Base-by-base conservation (phyloP, 768 basidiomycete genomes). In the Serpula lacrymans region DNA sequence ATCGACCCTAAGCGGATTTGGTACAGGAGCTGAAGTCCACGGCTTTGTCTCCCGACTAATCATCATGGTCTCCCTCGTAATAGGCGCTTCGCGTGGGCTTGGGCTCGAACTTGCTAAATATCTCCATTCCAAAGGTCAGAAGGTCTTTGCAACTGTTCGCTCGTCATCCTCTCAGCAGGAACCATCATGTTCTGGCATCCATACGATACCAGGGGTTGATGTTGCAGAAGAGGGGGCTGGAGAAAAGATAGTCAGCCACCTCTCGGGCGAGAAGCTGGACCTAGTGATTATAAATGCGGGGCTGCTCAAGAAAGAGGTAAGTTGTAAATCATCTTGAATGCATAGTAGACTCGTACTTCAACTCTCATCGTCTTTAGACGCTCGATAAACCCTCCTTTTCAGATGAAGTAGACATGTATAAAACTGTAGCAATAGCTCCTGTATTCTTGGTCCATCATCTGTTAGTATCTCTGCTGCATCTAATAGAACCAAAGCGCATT, bases 31-130 rank as follows among this genome's bases (percentile, higher is more conserved):
- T n/a, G n/a, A n/a, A n/a, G n/a, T n/a, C n/a, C n/a, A n/a, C n/a
- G n/a, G n/a, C n/a, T n/a, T n/a, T n/a, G n/a, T n/a, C n/a, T n/a
- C n/a, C n/a, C n/a, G n/a, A n/a, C n/a, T n/a, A n/a, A n/a, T n/a
- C n/a, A n/a, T n/a, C n/a, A n/a, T n/a, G n/a, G n/a, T n/a, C n/a
- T n/a, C 55, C 1, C 64, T 74, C 35, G 59, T 74, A 43, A 52
- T 74, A 37, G 72, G 72, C 16, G 73, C 69, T 3, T 69, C 69
- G 6, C 64, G 69, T 26, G 72, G 71, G 13, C 62, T 75, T 2
- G 72, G 72, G 2, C 55, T 65, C 20, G 60, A 67, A 28, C 60
- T 73, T 13, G 59, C 60, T 6, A 51, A 61, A 10, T 42, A 43
- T 2, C 52, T 68, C 11, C 49, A 53, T 8, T 34, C 44, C 16